phyloP scores from a whole-genome alignment of 1,139 yeast species.

The Groenewaldozyma auringiensis region DNA sequence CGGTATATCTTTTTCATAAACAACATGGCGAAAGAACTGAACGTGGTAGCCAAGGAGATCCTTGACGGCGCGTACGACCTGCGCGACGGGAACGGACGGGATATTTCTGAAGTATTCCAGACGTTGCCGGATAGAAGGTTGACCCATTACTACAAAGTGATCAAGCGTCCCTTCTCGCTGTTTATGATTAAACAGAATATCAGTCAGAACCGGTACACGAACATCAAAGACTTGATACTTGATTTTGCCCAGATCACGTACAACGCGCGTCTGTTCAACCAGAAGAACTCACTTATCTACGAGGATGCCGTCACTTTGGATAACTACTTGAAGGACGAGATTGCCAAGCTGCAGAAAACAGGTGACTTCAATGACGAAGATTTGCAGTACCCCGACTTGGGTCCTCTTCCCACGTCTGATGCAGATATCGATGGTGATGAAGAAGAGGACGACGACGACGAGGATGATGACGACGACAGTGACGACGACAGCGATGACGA shows the following conservation, averaged over 20 bases:
- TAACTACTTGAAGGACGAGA: slow-evolving; percentile 44
- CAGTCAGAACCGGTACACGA: slow-evolving; percentile 45
- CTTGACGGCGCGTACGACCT: slow-evolving; percentile 30
- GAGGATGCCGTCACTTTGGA: slow-evolving; percentile 68
- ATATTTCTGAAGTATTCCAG: slow-evolving; percentile 36
- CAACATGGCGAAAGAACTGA: slow-evolving; percentile 8
- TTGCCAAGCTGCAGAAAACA: slow-evolving; percentile 47
- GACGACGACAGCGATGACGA: slow-evolving; percentile 27
- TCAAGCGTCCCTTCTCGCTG: slow-evolving; percentile 43
- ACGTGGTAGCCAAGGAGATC: slow-evolving; percentile 19
- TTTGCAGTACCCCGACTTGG: slow-evolving; percentile 57
- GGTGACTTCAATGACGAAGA: slow-evolving; percentile 34
- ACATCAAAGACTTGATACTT: slow-evolving; percentile 59
- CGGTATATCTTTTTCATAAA: too few relatives aligned
- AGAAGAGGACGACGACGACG: slow-evolving; percentile 23
- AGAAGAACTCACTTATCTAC: slow-evolving; percentile 58
- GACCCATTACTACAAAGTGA: slow-evolving; percentile 40
- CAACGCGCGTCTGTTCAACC: slow-evolving; percentile 83
- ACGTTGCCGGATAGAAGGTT: slow-evolving; percentile 39
- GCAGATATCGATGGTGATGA: slow-evolving; percentile 24
- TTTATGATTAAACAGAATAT: slow-evolving; percentile 40
- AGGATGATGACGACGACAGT: slow-evolving; percentile 19
- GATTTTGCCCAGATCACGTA: slow-evolving; percentile 80
- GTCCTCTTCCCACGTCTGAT: slow-evolving; percentile 49
- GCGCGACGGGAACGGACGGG: slow-evolving; percentile 26